Evolutionary conservation across 1,139 yeast species (phyloP), one percentile per base, ranked within the genome.

Genomic region (Magnusiomyces fungicola): DNA sequence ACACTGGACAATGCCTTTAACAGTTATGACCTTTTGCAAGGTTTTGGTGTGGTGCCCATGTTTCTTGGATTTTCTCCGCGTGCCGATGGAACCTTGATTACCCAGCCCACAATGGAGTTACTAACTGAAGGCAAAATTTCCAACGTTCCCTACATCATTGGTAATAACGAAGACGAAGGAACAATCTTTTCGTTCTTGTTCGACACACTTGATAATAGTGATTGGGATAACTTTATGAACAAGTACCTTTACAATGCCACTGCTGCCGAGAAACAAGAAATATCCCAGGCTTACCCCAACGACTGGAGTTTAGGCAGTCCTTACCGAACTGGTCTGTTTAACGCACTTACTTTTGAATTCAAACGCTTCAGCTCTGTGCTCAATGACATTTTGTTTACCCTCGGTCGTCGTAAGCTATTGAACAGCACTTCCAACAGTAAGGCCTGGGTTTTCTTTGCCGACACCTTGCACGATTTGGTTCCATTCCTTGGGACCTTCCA

Each of bases 81-180:
- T 10, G 53, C 52, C 6, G 61, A 58, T 46, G 61, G 60, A 3
- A 48, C 50, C 10, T 32, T 48, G 12, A 23, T 58, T n/a, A 19
- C 54, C 7, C 46, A 52, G 30, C 44, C 21, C 19, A 37, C 55
- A 3, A 47, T 29, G 24, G 43, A 50, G 12, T 41, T 56, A 21
- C 40, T 53, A 9, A 21, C 25, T 3, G 29, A 43, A 4, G 57
- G 56, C 22, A 47, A 50, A 39, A 45, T 48, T 41, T 54, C 60
- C 25, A 38, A 50, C 14, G 54, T 58, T 6, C 62, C 61, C 9
- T 49, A 46, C 29, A 56, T 58, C 21, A 42, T 52, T 29, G 62
- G 62, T 10, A 51, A 46, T 33, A 49, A 54, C 34, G 52, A 54
- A 45, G 62, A 58, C 38, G 62, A 58, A 38, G 62, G 62, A 4